These are phyloP conservation scores for Vairimorpha apis DNA, from an alignment of 371 early-diverging fungal genomes.

Conservation along the genomic window DNA sequence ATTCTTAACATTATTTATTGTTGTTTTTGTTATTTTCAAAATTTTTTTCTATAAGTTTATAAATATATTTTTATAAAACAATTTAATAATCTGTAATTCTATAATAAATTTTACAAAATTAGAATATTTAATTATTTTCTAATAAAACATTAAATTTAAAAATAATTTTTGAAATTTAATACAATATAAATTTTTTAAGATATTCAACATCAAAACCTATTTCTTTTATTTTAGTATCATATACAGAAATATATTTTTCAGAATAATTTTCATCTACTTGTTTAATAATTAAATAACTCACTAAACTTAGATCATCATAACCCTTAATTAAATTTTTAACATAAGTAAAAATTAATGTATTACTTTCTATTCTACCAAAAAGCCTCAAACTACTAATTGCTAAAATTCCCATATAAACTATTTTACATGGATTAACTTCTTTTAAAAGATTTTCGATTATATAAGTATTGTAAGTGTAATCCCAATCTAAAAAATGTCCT, in stretches of 20 bases:
- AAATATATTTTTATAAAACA: no score
- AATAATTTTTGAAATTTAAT: neutral
- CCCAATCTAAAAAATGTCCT: conserved; percentile 62
- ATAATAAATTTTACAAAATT: no score
- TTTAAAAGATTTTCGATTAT: conserved; percentile 47
- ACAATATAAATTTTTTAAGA: conserved; percentile 7
- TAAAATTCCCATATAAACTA: conserved; percentile 45
- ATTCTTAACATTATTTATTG: no score
- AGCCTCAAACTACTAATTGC: conserved; percentile 41
- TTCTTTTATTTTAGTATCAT: neutral
- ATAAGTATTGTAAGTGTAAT: conserved; percentile 61
- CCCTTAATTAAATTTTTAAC: conserved; percentile 20
- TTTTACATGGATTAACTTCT: conserved; percentile 14
- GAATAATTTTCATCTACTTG: conserved; percentile 38
- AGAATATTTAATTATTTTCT: no score
- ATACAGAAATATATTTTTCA: neutral
- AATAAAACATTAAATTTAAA: no score
- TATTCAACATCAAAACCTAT: neutral
- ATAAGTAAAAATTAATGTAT: conserved; percentile 39
- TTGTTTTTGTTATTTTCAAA: no score
- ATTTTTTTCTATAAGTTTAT: no score
- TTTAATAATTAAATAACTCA: conserved; percentile 49
- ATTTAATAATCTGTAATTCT: no score
- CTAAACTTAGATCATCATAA: conserved; percentile 27
- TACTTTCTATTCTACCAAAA: conserved; percentile 53